Evolutionary conservation across 2,329 filamentous ascomycete genomes (phyloP).

Genomic region (Arachnomyces sp.): DNA sequence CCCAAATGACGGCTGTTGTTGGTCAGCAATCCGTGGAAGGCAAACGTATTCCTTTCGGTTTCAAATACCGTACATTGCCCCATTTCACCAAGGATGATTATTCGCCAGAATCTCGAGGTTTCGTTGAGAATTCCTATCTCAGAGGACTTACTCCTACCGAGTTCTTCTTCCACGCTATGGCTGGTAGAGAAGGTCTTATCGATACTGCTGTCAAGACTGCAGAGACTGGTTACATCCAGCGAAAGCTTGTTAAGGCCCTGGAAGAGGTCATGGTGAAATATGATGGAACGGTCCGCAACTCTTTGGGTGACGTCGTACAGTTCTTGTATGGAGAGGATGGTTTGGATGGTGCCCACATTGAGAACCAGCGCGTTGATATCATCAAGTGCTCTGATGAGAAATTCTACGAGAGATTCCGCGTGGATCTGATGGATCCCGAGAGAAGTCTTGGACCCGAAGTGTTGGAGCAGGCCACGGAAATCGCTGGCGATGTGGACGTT

Average conservation of each 20-base stretch:
- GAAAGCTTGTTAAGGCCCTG: conserved; percentile 92
- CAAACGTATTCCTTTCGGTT: conserved; percentile 97
- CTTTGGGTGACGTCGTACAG: conserved; percentile 89
- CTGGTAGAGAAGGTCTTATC: conserved; percentile 98
- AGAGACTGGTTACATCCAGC: conserved; percentile 97
- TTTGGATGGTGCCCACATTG: conserved; percentile 84
- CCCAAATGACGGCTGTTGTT: conserved; percentile 97
- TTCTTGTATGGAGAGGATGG: conserved; percentile 98
- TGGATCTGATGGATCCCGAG: conserved; percentile 73
- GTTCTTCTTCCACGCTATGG: conserved; percentile 99
- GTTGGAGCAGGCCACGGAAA: conserved; percentile 78
- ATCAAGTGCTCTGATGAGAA: conserved; percentile 69
- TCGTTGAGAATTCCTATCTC: conserved; percentile 97
- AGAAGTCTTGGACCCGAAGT: conserved; percentile 58
- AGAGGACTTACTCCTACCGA: conserved; percentile 90
- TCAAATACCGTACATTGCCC: conserved; percentile 93
- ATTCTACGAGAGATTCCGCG: conserved; percentile 72
- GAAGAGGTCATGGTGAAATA: conserved; percentile 98
- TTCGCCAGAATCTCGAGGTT: conserved; percentile 90
- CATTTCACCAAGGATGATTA: conserved; percentile 99
- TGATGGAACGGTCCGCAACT: conserved; percentile 94
- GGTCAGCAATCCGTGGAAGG: conserved; percentile 98
- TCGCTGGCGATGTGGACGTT: conserved; percentile 76
- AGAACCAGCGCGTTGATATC: conserved; percentile 83
- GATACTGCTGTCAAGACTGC: conserved; percentile 99